Base-by-base conservation (phyloP, 371 early-diverging fungal species). In the Mucor mucedo region DNA sequence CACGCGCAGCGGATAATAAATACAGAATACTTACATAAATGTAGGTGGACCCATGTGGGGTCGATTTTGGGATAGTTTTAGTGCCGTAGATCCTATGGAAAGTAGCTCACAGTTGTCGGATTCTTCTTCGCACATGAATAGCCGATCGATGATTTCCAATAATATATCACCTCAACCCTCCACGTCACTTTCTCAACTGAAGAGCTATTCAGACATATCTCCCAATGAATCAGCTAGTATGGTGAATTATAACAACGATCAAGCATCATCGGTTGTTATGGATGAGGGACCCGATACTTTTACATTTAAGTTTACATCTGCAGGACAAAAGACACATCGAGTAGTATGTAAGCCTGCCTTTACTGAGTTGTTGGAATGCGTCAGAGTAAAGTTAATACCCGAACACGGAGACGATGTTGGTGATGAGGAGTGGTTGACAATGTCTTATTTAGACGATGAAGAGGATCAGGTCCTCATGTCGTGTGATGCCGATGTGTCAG, bases 371-470 rank as follows among this genome's bases (percentile, higher is more conserved):
- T 76, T 80, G 50, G 75, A 81, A 40, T 75, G 78, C 10, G 81
- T 91, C 45, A 70, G 73, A 4, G 56, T 62, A 5, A 80, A 77
- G 42, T 33, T 75, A 7, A 52, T 65, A 35, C 49, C 55, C 3
- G 74, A 73, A 29, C 76, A 73, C 42, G 53, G 61, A 21, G 64
- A 57, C 33, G 52, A 67, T 63, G 61, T 62, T 16, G 65, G 62
- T 27, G 57, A 63, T 35, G 48, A 57, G 10, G 74, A 72, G n/a
- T 77, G 78, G 79, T 73, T 89, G 35, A 87, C 79, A 14, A 72
- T 96, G 30, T 88, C 87, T 1, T 96, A 95, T 72, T 54, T 91
- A 60, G 96, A 96, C 69, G 95, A 95, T 55, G 96, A 96, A 47
- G 84, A 89, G 52, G 96, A 96, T 68, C 72, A 87, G 54, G 90